Evolutionary conservation across 768 basidiomycete genomes (phyloP), one percentile per base, ranked within the genome.

Genomic region (Lentinula edodes): DNA sequence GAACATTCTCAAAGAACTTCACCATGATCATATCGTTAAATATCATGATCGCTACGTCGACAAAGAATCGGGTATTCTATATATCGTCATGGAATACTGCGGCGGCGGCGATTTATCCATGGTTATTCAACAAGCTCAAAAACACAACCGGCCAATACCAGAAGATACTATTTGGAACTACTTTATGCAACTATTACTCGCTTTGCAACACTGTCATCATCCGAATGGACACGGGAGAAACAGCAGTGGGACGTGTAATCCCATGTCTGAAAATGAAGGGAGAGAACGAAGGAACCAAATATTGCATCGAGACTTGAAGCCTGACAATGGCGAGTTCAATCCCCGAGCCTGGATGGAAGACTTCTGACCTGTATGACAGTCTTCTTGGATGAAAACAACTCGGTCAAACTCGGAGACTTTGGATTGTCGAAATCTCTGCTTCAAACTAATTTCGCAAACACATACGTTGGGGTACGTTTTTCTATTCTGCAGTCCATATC

Each of bases 31-130:
- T 74, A 98, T 98, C 64, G 97, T 99, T 63, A 91, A 91, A 67
- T 96, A 95, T 73, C 88, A 93, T 67, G 94, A 97, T 79, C 83
- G 94, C 63, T 80, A 90, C 69, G 92, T 98, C 61, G 97, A 99
- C 78, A 81, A 90, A 64, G 91, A 95, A 55, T 80, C 80, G 28
- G 93, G 93, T 20, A 91, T 95, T 61, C 84, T 98, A 48, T 98
- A 98, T 73, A 98, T 99, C 64, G 81, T 98, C 66, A 99, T 98
- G 97, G 97, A 99, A 77, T 98, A 93, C 72, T 99, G 97, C 70
- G 95, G 93, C 5, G 95, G 95, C 20, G 97, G 97, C 12, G 97
- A 99, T 76, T 83, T 99, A 58, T 92, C 92, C 1, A 78, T 83
- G 39, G 75, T 97, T 68, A 97, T 98, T 73, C 91, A 93, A 69